Evolutionary conservation across 139 green algal genomes (phyloP).

Genomic region (Chlorella sorokiniana): DNA sequence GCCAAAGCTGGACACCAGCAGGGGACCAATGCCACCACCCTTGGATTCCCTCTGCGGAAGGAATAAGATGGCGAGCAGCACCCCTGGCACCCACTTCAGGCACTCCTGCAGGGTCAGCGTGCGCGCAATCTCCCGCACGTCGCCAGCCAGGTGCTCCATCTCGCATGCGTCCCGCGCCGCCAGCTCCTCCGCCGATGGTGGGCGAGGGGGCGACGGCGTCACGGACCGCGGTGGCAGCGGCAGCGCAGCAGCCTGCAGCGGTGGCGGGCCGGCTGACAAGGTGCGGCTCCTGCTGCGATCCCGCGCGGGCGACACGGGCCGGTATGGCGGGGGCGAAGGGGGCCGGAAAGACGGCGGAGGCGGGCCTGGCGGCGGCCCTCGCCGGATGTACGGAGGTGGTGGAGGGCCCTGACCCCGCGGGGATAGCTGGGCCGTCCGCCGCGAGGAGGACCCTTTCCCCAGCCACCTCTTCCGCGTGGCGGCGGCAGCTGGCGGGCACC

Average conservation of each 20-base stretch:
- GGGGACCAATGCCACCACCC: not conserved
- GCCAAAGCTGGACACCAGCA: not conserved
- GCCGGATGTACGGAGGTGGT: not conserved
- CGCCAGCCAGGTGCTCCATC: slow-evolving; percentile 5
- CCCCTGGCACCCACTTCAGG: slow-evolving; percentile 7
- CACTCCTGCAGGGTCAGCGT: slow-evolving; percentile 20
- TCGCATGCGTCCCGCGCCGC: slow-evolving; percentile 15
- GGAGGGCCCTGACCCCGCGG: not conserved
- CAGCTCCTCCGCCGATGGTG: not conserved
- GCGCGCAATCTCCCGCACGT: slow-evolving; percentile 7
- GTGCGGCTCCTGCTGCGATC: not conserved
- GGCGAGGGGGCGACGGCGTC: not conserved
- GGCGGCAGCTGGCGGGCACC: not conserved
- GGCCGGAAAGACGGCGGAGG: no score
- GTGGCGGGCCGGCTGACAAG: not conserved
- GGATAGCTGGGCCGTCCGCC: not conserved
- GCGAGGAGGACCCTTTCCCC: not conserved
- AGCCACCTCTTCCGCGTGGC: not conserved
- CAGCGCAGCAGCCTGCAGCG: not conserved
- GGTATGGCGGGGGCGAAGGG: not conserved
- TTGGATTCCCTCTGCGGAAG: no score
- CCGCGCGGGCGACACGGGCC: not conserved
- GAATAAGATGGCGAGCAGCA: not conserved
- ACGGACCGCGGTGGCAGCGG: not conserved
- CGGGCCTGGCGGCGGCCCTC: not conserved